Conservation (phyloP, 2,329 filamentous ascomycete genomes). For the Epichloe sp. region DNA sequence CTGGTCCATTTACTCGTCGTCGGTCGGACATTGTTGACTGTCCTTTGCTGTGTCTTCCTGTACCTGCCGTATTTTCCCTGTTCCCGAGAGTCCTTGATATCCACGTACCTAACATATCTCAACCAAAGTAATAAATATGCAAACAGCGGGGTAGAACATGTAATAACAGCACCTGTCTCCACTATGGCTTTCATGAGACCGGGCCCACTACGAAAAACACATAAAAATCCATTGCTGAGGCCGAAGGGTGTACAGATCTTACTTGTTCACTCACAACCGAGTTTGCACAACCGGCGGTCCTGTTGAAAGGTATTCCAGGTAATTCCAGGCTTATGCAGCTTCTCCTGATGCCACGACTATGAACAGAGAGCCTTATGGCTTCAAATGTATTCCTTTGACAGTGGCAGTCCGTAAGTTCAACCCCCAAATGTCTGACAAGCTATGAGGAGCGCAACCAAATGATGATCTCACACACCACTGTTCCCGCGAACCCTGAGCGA, state of each 20-base stretch:
- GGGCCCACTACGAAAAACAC: not conserved
- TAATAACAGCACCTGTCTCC: not conserved
- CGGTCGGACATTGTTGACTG: slow-evolving; percentile 58
- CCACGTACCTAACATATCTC: no score
- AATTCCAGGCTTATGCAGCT: not conserved
- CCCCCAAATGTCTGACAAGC: not conserved
- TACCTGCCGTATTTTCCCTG: not conserved
- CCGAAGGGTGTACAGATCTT: not conserved
- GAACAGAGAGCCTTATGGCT: not conserved
- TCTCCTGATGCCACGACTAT: not conserved
- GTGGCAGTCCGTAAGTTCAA: not conserved
- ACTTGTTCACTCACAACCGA: not conserved
- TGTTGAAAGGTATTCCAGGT: not conserved
- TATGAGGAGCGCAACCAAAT: slow-evolving; percentile 15
- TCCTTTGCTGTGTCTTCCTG: not conserved
- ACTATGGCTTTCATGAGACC: not conserved
- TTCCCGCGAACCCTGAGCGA: slow-evolving; percentile 51
- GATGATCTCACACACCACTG: slow-evolving; percentile 45
- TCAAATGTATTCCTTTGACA: not conserved
- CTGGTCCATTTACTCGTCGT: slow-evolving; percentile 79
- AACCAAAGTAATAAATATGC: not conserved
- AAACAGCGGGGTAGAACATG: slow-evolving; percentile 1
- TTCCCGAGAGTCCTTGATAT: not conserved
- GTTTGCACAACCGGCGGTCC: no score
- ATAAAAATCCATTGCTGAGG: not conserved